These are phyloP conservation scores for Nepenthes mirabilis DNA, from an alignment of 148 eudicot genomes.

Conservation along the genomic window DNA sequence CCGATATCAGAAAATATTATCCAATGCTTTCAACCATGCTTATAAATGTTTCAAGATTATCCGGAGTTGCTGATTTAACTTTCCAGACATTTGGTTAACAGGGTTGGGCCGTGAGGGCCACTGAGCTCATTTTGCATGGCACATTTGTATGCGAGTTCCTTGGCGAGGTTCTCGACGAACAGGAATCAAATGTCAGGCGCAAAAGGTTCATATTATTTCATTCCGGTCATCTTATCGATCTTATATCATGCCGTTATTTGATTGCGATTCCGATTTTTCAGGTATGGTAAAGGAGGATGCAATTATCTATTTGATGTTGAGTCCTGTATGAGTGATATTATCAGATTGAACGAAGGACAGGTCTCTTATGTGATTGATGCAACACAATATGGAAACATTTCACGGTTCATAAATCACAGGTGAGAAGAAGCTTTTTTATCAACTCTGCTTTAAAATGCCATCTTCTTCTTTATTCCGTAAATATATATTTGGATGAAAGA, in stretches of 20 bases:
- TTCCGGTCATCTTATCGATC: not conserved
- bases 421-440: constrained; percentile 17
- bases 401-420: constrained; percentile 97
- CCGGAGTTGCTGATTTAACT: not conserved
- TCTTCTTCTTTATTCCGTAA: not conserved
- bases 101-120: constrained; percentile 94
- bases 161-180: constrained; percentile 73
- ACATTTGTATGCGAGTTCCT: constrained; percentile 71
- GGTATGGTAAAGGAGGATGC: constrained; percentile 44
- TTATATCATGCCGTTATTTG: not conserved
- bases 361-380: constrained; percentile 56
- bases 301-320: constrained; percentile 54
- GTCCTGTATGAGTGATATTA: constrained; percentile 36
- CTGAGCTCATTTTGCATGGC: constrained; percentile 61
- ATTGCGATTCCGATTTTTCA: constrained; percentile 14
- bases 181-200: constrained; percentile 63
- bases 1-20: too few species aligned
- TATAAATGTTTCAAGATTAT: not conserved
- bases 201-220: constrained; percentile 38
- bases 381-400: constrained; percentile 67
- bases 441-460: not conserved
- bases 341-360: constrained; percentile 40
- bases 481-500: too few species aligned
- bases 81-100: constrained; percentile 19
- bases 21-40: too few species aligned